Evolutionary conservation across 305 asterid genomes (phyloP), one percentile per base, ranked within the genome.

Genomic region (Salvia sclarea): DNA sequence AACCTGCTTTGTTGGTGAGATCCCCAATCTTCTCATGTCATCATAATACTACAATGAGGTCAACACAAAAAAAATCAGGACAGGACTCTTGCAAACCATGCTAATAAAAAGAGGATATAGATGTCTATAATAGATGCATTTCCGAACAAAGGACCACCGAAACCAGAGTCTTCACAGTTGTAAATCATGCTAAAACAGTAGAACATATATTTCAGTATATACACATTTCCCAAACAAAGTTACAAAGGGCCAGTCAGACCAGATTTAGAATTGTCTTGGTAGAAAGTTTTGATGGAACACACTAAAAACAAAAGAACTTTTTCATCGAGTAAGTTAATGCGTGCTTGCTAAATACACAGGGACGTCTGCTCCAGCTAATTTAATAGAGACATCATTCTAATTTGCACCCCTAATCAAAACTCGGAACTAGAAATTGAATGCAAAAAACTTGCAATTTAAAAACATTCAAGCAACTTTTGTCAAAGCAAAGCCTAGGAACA

Each of bases 1-100:
- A 72, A 92, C 83, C 52, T 76, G 81, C 88, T 86, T 95, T 25
- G 96, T 77, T 50, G 75, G 84, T 53, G 70, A 72, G 76, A 89
- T 77, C 62, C 84, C 80, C 35, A 84, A 77, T 76, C 61, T 72
- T 47, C 56, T 70, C 92, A 92, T 77, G 70, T 73, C 87, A 35
- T 88, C 83, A 79, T 75, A 73, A 45, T 70, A 73, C 98, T 92
- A 72, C 85, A 83, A 69, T 75, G 55, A 75, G 80, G 78, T 60
- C 54, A 75, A 54, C 75, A 57, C 68, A 62, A 6, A 76, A 31
- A 64, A 69, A 44, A 67, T 75, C 60, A 74, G 77, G 74, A 57
- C 43, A 25, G 64, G 74, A 37, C 67, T 57, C 57, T 30, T 50
- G 18, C 48, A 62, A 75, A 71, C 35, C 31, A 62, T 44, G 59